These are phyloP conservation scores for Saccharomyces hybrid DNA, from an alignment of 1,139 yeast species.

Conservation along the genomic window DNA sequence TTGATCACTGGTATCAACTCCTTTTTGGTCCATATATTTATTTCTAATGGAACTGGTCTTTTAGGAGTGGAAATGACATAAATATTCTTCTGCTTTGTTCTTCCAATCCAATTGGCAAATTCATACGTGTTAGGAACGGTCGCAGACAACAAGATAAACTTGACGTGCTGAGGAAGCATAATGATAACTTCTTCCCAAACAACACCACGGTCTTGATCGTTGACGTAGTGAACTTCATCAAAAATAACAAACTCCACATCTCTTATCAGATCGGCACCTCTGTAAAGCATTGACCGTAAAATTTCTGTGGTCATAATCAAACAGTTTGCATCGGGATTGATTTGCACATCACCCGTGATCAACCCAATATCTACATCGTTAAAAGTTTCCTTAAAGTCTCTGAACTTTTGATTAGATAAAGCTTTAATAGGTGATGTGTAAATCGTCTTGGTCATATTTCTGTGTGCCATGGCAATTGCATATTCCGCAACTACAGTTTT, in stretches of 20 bases:
- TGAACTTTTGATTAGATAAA: conserved; percentile 82
- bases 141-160: conserved; percentile 80
- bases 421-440: conserved; percentile 94
- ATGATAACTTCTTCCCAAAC: conserved; percentile 99
- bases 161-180: conserved; percentile 92
- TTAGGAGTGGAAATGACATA: conserved; percentile 93
- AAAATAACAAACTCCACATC: conserved; percentile 96
- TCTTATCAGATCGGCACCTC: conserved; percentile 93
- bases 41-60: conserved; percentile 91
- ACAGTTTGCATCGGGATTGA: conserved; percentile 95
- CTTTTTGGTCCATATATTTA: conserved; percentile 72
- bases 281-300: conserved; percentile 84
- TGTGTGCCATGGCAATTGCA: conserved; percentile 85
- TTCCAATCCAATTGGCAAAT: conserved; percentile 97
- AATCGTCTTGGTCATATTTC: conserved; percentile 86
- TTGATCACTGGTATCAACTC: conserved; percentile 65
- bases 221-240: conserved; percentile 96
- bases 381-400: conserved; percentile 82
- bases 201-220: conserved; percentile 95
- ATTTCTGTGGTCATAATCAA: conserved; percentile 97
- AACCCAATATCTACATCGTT: conserved; percentile 82
- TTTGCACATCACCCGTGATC: conserved; percentile 96
- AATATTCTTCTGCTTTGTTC: conserved; percentile 91
- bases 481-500: conserved; percentile 90
- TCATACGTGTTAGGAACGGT: conserved; percentile 97